A percentile compares a stretch with the other conserved stretches of the same genome.
Conservation (phyloP, 2,329 filamentous ascomycete species). For the Grosmannia penicillata region DNA sequence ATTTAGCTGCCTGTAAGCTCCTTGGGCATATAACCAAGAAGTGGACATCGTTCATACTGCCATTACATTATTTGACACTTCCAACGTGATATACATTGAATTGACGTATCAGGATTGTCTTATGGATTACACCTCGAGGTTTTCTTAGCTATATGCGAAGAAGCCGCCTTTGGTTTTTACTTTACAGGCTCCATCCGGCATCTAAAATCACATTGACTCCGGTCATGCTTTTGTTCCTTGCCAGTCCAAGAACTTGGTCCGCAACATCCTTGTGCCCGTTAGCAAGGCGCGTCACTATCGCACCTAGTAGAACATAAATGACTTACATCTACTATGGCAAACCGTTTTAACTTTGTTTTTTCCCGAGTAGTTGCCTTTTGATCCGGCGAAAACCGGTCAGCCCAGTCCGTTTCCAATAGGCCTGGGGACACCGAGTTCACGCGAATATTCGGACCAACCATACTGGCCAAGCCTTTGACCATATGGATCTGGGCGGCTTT, state of each 20-base stretch:
- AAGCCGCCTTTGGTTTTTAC: too few relatives aligned
- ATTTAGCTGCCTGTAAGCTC: too few relatives aligned
- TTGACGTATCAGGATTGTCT: too few relatives aligned
- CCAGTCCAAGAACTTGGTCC: slow-evolving; percentile 7
- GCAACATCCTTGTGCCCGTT: not conserved
- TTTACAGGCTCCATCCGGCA: slow-evolving; percentile 2
- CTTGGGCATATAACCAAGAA: too few relatives aligned
- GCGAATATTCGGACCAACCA: slow-evolving; percentile 37
- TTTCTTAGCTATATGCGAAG: too few relatives aligned
- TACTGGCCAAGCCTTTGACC: slow-evolving; percentile 35
- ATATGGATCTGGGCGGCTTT: slow-evolving; percentile 58
- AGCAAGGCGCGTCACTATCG: not conserved
- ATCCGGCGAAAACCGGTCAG: not conserved
- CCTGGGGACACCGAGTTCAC: slow-evolving; percentile 45
- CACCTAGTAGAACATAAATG: not conserved
- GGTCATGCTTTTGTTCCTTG: slow-evolving; percentile 7
- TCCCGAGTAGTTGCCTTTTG: not conserved
- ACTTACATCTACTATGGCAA: slow-evolving; percentile 34
- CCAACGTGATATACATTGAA: too few relatives aligned
- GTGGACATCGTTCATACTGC: too few relatives aligned
- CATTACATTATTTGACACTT: too few relatives aligned
- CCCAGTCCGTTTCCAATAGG: not conserved
- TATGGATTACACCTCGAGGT: too few relatives aligned
- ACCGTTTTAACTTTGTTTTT: slow-evolving; percentile 4
- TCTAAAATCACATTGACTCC: slow-evolving; percentile 8